Evolutionary conservation across 2,329 filamentous ascomycete species (phyloP), one percentile per base, ranked within the genome.

Genomic region (Pseudogymnoascus verrucosus): DNA sequence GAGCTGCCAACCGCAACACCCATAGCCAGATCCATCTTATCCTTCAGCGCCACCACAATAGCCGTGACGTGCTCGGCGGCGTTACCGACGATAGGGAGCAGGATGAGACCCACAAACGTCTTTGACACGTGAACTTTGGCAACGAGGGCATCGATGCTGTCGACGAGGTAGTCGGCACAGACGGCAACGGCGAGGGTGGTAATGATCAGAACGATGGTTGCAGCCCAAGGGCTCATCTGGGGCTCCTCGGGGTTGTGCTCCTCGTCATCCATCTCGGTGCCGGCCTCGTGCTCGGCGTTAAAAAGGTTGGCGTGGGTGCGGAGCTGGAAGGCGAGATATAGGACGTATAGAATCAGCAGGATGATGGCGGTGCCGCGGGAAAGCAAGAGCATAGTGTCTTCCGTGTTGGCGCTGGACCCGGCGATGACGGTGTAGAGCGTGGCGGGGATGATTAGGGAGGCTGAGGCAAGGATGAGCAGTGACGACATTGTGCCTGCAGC

Each of bases 1-100:
- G 88, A 90, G 65, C 88, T 91, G 54, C 90, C 90, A 71, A 93
- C 89, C 28, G 90, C 90, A 61, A 93, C 89, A 44, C 89, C 88
- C 79, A 93, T 90, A 31, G 90, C 86, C 61, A 88, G 76, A 70
- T 88, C 84, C 85, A 89, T 89, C 78, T 89, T 93, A 76, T 93
- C 84, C 74, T 90, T 85, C 67, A 87, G 80, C 0, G 90, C 89
- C 26, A 93, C 89, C 31, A 92, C 87, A 16, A 91, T 87, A 16
- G 90, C 90, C 1, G 90, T 93, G 40, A 92, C 89, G 71, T 93
- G 89, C 74, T 93, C 89, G 2, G 89, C 89, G 1, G 89, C 89
- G 70, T 92, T 92, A 47, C 89, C 89, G 34, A 92, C 89, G 68
- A 92, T 91, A 2, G 89, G 89, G 60, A 92, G 88, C 19, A 92